Evolutionary conservation across 148 eudicot genomes (phyloP).

Genomic region (Vaccinium darrowii): DNA sequence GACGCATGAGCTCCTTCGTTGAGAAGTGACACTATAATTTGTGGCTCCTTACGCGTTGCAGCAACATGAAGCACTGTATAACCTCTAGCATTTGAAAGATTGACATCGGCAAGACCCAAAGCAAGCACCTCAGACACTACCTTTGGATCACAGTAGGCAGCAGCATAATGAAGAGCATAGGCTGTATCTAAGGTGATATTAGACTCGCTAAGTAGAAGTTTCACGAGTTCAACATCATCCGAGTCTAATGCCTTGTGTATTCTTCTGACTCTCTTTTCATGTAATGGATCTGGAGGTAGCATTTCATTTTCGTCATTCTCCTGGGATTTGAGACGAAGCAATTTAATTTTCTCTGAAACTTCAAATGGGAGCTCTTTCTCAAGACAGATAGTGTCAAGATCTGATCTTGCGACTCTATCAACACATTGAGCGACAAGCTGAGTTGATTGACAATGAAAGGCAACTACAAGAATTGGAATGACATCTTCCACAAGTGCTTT

Average conservation of each 20-base stretch:
- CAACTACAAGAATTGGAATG: constrained; percentile 37
- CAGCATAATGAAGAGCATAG: constrained; percentile 51
- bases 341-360: constrained; percentile 33
- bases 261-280: constrained; percentile 37
- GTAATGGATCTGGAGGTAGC: constrained; percentile 21
- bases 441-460: constrained; percentile 31
- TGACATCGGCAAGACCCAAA: constrained; percentile 38
- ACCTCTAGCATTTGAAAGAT: constrained; percentile 40
- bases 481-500: constrained; percentile 53
- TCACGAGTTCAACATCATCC: constrained; percentile 51
- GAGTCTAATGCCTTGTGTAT: constrained; percentile 50
- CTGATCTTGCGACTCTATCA: constrained; percentile 42
- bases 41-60: constrained; percentile 54
- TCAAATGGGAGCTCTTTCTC: constrained; percentile 44
- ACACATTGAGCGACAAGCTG: constrained; percentile 37
- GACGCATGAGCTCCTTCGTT: constrained; percentile 38
- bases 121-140: constrained; percentile 45
- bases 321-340: constrained; percentile 24
- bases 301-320: constrained; percentile 17
- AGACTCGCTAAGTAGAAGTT: constrained; percentile 39
- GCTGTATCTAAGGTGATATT: constrained; percentile 47
- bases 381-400: constrained; percentile 34
- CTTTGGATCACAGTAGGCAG: constrained; percentile 50
- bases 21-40: constrained; percentile 42
- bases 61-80: constrained; percentile 55